These are phyloP conservation scores for Naematelia encephala DNA, from an alignment of 768 basidiomycete genomes.

Conservation along the genomic window DNA sequence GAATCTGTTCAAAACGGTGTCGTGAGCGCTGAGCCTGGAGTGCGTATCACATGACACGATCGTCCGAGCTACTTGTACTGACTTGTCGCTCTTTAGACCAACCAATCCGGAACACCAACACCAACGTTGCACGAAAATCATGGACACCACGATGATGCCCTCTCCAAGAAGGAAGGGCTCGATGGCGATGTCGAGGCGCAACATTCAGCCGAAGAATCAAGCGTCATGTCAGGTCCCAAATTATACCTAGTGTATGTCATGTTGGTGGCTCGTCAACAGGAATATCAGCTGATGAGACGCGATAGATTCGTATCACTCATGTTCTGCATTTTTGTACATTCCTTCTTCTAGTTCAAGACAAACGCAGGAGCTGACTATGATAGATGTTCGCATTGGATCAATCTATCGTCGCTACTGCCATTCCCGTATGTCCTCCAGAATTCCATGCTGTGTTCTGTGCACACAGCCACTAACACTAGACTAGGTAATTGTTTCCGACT, in stretches of 20 bases:
- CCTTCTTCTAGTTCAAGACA: background rate
- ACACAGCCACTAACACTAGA: background rate
- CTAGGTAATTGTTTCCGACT: slow-evolving; percentile 5
- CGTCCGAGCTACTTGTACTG: too few relatives aligned
- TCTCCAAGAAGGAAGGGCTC: slow-evolving; percentile 6
- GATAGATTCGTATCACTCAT: slow-evolving; percentile 24
- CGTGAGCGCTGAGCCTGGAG: background rate
- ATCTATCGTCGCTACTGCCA: slow-evolving; percentile 44
- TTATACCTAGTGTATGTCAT: slow-evolving; percentile 25
- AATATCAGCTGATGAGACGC: background rate
- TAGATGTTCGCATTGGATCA: slow-evolving; percentile 37
- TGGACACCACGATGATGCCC: slow-evolving; percentile 4
- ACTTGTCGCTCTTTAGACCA: background rate
- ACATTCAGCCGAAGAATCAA: slow-evolving; percentile 4
- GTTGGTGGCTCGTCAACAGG: background rate
- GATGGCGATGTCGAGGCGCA: slow-evolving; percentile 1
- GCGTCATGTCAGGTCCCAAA: slow-evolving; percentile 16
- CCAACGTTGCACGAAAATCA: background rate
- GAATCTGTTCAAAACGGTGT: background rate
- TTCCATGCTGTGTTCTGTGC: slow-evolving; percentile 9
- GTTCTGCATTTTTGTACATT: slow-evolving; percentile 32
- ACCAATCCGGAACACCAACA: background rate
- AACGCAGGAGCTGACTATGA: background rate
- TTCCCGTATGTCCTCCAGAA: slow-evolving; percentile 35
- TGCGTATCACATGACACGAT: too few relatives aligned